phyloP scores from a whole-genome alignment of 1,139 yeast species.

The Nakaseomyces nivariensis region DNA sequence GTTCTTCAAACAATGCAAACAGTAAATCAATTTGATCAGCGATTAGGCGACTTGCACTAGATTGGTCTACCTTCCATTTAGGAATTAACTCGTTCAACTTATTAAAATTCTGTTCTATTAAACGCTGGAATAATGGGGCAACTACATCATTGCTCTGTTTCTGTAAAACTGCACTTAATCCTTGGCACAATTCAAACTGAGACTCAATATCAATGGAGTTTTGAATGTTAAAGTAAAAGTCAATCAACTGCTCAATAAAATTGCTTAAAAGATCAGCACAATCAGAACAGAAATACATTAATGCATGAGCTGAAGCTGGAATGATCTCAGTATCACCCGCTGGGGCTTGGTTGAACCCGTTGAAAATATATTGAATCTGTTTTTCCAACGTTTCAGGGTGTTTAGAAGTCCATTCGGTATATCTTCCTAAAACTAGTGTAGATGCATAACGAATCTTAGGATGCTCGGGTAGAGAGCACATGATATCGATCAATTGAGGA shows the following conservation, averaged over 20 bases:
- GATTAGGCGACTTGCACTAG: slow-evolving; percentile 36
- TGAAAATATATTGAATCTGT: slow-evolving; percentile 75
- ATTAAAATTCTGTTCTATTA: slow-evolving; percentile 58
- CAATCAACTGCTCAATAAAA: slow-evolving; percentile 66
- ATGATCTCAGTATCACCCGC: slow-evolving; percentile 39
- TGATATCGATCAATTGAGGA: slow-evolving; percentile 46
- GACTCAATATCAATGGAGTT: slow-evolving; percentile 54
- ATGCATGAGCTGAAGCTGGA: slow-evolving; percentile 85
- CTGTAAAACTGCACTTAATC: slow-evolving; percentile 73
- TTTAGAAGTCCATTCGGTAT: slow-evolving; percentile 87
- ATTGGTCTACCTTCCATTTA: slow-evolving; percentile 23
- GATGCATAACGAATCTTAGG: slow-evolving; percentile 86
- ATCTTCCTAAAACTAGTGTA: slow-evolving; percentile 83
- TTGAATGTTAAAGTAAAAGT: slow-evolving; percentile 59
- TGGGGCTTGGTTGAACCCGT: slow-evolving; percentile 47
- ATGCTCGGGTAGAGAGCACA: slow-evolving; percentile 76
- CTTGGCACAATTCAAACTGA: slow-evolving; percentile 74
- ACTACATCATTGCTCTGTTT: slow-evolving; percentile 42
- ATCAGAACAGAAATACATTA: slow-evolving; percentile 91
- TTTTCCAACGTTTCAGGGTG: slow-evolving; percentile 76
- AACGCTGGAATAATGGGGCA: slow-evolving; percentile 41
- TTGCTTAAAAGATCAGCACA: slow-evolving; percentile 61
- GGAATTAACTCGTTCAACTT: slow-evolving; percentile 32
- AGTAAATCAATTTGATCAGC: slow-evolving; percentile 73
- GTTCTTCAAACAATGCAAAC: slow-evolving; percentile 57